Evolutionary conservation across 371 early-diverging fungal species (phyloP), one percentile per base, ranked within the genome.

Genomic region (Enterospora canceri): DNA sequence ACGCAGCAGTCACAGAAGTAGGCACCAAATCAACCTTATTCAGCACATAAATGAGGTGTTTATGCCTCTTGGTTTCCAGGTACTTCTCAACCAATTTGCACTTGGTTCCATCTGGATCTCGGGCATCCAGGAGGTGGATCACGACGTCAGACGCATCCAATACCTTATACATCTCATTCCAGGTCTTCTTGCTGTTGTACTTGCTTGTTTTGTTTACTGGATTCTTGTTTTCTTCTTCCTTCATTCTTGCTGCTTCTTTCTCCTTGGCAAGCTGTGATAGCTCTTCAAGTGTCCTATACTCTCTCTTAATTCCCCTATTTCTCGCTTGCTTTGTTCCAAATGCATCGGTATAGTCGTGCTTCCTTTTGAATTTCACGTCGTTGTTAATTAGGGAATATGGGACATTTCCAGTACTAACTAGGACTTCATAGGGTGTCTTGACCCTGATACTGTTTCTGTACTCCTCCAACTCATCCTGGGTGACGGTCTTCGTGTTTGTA

Each of bases 21-120:
- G 99, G 99, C 0, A 98, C 90, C 63, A 98, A 82, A 84, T 98
- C 99, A 70, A 91, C 91, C 83, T 98, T 98, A 87, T 98, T 98
- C 47, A 98, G 84, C n/a, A 98, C 85, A 81, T 89, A 95, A 40
- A 97, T 85, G 67, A 98, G 70, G 73, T 96, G 94, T 83, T 96
- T 97, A 83, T 94, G 94, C 35, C 85, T 84, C 76, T 96, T 91
- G 68, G 89, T 89, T 77, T 89, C 88, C 32, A 96, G 78, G 73
- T 88, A 90, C 68, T 85, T 84, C 76, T 91, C 91, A 23, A 96
- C 88, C 62, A 87, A 88, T 26, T 81, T 80, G 82, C 96, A 95
- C 49, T 91, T 87, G 18, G 96, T 95, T 59, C 94, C 96, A 48
- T 88, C 76, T 18, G 98, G 98, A 81, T 96, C 94, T 68, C 98